Evolutionary conservation across 2,329 filamentous ascomycete genomes (phyloP), one percentile per base, ranked within the genome.

Genomic region (Colletotrichum tanaceti): DNA sequence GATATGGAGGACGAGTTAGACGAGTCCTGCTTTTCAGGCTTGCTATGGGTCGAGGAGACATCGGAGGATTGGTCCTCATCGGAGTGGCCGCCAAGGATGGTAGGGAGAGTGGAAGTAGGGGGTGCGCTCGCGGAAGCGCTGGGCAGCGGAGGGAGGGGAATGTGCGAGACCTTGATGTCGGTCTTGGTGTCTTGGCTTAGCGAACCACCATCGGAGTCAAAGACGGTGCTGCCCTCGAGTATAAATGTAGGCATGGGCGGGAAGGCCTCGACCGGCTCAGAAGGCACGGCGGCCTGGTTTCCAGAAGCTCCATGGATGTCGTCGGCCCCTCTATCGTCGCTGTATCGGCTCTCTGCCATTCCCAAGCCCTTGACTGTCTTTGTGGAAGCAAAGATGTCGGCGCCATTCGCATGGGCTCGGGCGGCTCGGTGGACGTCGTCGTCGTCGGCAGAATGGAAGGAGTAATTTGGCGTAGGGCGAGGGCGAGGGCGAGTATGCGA

Each of bases 41-140:
- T 61, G 63, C 63, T 70, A 41, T 70, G 63, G 14, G 41, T 68
- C 14, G 63, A 70, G 13, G 63, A 68, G 41, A 39, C 39, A 68
- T 71, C 68, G 13, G 70, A 71, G 16, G 70, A 71, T 22, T 61
- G 44, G n/a, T 71, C 70, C 58, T 71, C 64, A 24, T 71, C 68
- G 32, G 68, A 71, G 50, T 63, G 60, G 10, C 70, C 70, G 22
- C 57, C 68, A 22, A 41, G 70, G 16, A 71, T 71, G 10, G 65
- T 66, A 43, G 70, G 61, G 35, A 71, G 61, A 13, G 68, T 57
- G 28, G 70, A 61, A 35, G 68, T 70, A n/a, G 68, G 69, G 28
- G 70, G 68, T 13, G 69, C 65, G 39, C 66, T 66, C 28, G 67
- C 50, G 11, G 70, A 64, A 41, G 65, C 57, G 18, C 35, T 66